Percentiles rank a stretch among this genome's conserved stretches.
These are phyloP conservation scores for Daldinia caldariorum DNA, from an alignment of 495 filamentous ascomycete species.

Conservation along the genomic window DNA sequence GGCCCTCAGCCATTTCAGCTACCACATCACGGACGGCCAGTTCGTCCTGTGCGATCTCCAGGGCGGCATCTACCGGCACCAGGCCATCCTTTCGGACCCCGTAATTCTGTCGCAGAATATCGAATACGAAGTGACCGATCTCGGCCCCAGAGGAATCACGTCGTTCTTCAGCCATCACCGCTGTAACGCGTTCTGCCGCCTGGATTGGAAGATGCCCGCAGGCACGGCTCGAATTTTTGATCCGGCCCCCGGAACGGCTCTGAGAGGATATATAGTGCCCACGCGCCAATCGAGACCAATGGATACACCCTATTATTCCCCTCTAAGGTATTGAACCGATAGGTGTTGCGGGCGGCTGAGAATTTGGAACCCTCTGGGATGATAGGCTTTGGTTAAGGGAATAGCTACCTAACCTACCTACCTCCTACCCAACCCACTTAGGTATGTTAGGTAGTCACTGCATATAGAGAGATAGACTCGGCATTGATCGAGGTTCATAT, in stretches of 20 bases:
- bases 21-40: slow-evolving; percentile 50
- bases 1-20: slow-evolving; percentile 57
- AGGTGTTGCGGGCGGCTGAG: not conserved
- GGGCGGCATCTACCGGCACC: slow-evolving; percentile 48
- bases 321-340: not conserved
- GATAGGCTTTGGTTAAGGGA: no score
- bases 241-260: slow-evolving; percentile 22
- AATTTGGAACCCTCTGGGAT: not conserved
- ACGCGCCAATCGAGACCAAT: slow-evolving; percentile 19
- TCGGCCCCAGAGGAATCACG: slow-evolving; percentile 49
- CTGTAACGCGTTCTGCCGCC: slow-evolving; percentile 35
- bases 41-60: slow-evolving; percentile 55
- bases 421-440: no score
- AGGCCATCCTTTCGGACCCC: slow-evolving; percentile 50
- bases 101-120: slow-evolving; percentile 47
- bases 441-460: no score
- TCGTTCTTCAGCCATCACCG: slow-evolving; percentile 51
- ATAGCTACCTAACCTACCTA: no score
- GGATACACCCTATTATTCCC: slow-evolving; percentile 5
- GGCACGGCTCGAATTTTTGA: slow-evolving; percentile 11
- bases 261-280: slow-evolving; percentile 19
- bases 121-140: slow-evolving; percentile 52
- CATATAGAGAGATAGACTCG: not conserved
- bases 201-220: slow-evolving; percentile 21
- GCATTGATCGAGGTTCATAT: not conserved